Base-by-base conservation (phyloP, 495 filamentous ascomycete species). In the Penicillium mononematosum region DNA sequence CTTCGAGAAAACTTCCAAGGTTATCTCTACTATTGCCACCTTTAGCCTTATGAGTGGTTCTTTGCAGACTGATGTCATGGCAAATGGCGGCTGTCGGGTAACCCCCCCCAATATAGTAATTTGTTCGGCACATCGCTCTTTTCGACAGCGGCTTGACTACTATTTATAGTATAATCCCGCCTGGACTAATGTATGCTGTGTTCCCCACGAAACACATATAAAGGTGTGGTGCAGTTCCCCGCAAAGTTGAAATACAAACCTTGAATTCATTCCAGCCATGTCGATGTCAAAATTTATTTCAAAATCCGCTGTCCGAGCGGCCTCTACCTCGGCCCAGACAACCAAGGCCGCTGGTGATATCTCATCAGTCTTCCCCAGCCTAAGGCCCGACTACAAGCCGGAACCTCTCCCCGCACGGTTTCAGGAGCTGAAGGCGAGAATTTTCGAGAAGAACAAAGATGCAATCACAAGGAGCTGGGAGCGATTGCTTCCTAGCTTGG, bases 331-430 rank as follows among this genome's bases (percentile, higher is more conserved):
- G 17, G 57, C 68, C 16, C 66, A 67, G 42, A 72, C 68, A 25
- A 75, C 68, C 57, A 83, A 82, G 59, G 69, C 78, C 12, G 67
- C 73, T 3, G 91, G 91, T 5, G 87, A 94, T 66, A 96, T 96
- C 49, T 91, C 89, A 0, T 88, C 88, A 56, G 82, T 91, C 6
- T 96, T 96, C 55, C 87, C 87, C 3, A 92, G 88, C 17, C 77
- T 96, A 27, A 74, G 68, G 62, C 89, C 88, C 0, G 88, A 89
- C 14, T 77, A 79, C 31, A 71, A 81, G 19, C 77, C 82, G 5
- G 67, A 81, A 41, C 87, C 88, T 5, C 78, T 96, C 1, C 86
- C 88, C 0, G 68, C 82, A 41, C 81, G 90, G 5, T 96, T 90
- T 64, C 84, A 84, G 20, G 77, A 87, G n/a, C 75, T 94, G n/a